Conservation (phyloP, 2,329 filamentous ascomycete species). For the Trichoderma koningii region DNA sequence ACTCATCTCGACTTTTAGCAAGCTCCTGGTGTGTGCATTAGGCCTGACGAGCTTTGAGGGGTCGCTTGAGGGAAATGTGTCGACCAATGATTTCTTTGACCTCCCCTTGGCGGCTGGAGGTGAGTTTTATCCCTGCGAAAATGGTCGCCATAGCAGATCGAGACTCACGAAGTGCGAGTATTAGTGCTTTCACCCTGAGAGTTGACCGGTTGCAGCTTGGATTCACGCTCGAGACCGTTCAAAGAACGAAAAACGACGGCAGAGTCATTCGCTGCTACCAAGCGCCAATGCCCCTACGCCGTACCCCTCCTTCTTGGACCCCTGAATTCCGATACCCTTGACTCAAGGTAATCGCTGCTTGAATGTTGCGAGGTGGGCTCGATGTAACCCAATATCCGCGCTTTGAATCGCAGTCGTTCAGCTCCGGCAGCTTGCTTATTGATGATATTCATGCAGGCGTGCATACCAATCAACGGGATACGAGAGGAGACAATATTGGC, state of each 20-base stretch:
- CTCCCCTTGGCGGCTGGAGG: background rate
- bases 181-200: background rate
- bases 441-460: conserved; percentile 3
- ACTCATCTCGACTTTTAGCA: background rate
- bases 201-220: background rate
- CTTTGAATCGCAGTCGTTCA: background rate
- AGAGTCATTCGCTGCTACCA: background rate
- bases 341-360: background rate
- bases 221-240: background rate
- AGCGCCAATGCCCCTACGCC: background rate
- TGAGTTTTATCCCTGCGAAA: background rate
- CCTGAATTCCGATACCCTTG: conserved; percentile 19
- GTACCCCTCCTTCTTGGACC: background rate
- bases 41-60: background rate
- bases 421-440: background rate
- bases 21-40: conserved; percentile 8
- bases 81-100: background rate
- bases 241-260: background rate
- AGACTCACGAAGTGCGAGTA: background rate
- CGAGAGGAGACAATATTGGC: background rate
- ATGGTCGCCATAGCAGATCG: background rate
- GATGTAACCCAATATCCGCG: conserved; percentile 18
- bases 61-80: background rate
- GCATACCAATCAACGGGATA: background rate
- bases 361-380: background rate